phyloP scores from a whole-genome alignment of 139 green algal genomes.

The Axilococcus clingmanii region DNA sequence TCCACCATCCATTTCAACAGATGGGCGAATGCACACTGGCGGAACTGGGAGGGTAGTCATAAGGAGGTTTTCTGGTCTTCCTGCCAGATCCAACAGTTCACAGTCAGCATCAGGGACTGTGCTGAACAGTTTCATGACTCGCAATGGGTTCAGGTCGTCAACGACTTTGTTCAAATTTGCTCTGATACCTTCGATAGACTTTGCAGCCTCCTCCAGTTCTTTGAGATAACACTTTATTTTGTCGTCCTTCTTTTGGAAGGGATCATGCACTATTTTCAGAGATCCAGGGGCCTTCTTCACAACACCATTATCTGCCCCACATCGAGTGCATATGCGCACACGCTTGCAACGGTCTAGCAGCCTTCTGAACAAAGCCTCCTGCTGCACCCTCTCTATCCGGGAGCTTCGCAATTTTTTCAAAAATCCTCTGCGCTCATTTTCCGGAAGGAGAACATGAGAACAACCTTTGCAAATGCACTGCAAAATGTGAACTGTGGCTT shows the following conservation, averaged over 20 bases:
- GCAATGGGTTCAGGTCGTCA: conserved; percentile 91
- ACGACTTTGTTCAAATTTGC: conserved; percentile 37
- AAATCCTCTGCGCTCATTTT: conserved; percentile 52
- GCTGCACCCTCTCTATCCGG: conserved; percentile 62
- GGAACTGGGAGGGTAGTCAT: conserved; percentile 83
- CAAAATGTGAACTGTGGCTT: conserved; percentile 76
- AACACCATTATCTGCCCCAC: conserved; percentile 59
- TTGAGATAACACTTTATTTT: conserved; percentile 9
- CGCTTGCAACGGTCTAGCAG: conserved; percentile 86
- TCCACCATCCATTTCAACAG: conserved; percentile 92
- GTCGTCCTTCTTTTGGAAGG: conserved; percentile 67
- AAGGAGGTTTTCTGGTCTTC: conserved; percentile 77
- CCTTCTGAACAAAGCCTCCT: conserved; percentile 62
- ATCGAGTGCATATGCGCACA: conserved; percentile 62
- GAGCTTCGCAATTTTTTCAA: conserved; percentile 59
- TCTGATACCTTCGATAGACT: conserved; percentile 54
- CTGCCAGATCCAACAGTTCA: conserved; percentile 45
- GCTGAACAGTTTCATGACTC: conserved; percentile 69
- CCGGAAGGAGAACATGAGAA: conserved; percentile 75
- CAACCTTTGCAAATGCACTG: conserved; percentile 98
- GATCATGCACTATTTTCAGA: conserved; percentile 88
- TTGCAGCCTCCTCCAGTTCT: conserved; percentile 50
- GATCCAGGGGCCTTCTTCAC: conserved; percentile 73
- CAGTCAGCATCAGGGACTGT: conserved; percentile 55
- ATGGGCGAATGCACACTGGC: conserved; percentile 88